Evolutionary conservation across 192 early-diverging fungal genomes (phyloP).

Genomic region (Rhizophagus sp.): DNA sequence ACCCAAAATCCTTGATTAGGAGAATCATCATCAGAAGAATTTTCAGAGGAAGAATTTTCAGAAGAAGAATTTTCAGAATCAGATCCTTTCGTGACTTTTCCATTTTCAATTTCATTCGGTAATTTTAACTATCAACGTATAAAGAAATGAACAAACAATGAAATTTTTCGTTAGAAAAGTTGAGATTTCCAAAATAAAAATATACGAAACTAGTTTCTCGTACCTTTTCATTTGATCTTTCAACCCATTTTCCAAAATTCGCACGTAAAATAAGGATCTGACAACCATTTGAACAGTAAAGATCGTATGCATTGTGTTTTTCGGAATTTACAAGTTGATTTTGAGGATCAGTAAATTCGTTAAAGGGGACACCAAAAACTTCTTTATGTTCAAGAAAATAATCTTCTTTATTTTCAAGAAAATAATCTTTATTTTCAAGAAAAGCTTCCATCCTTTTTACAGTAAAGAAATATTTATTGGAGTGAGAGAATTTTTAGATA

Average conservation of each 20-base stretch:
- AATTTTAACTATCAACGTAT: slow-evolving; percentile 5
- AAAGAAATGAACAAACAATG: slow-evolving; percentile 15
- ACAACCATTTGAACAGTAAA: slow-evolving; percentile 48
- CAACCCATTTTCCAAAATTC: slow-evolving; percentile 44
- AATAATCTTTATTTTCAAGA: too few relatives aligned
- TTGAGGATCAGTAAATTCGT: background rate
- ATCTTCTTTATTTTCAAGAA: too few relatives aligned
- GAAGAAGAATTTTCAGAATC: background rate
- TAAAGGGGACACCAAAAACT: background rate
- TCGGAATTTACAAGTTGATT: slow-evolving; percentile 14
- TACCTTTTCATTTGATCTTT: slow-evolving; percentile 45
- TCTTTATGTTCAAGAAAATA: too few relatives aligned
- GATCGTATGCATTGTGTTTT: slow-evolving; percentile 40
- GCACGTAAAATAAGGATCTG: slow-evolving; percentile 47
- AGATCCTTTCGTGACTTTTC: background rate
- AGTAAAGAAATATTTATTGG: background rate
- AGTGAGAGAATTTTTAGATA: too few relatives aligned
- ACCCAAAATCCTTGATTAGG: slow-evolving; percentile 47
- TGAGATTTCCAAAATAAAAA: background rate
- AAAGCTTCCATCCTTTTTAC: background rate
- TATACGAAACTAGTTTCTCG: background rate
- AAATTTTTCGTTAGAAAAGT: background rate
- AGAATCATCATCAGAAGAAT: background rate
- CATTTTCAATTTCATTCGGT: background rate
- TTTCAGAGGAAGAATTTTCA: background rate